phyloP scores from a whole-genome alignment of 75 land plant species.

The Adiantum capillusveneris region DNA sequence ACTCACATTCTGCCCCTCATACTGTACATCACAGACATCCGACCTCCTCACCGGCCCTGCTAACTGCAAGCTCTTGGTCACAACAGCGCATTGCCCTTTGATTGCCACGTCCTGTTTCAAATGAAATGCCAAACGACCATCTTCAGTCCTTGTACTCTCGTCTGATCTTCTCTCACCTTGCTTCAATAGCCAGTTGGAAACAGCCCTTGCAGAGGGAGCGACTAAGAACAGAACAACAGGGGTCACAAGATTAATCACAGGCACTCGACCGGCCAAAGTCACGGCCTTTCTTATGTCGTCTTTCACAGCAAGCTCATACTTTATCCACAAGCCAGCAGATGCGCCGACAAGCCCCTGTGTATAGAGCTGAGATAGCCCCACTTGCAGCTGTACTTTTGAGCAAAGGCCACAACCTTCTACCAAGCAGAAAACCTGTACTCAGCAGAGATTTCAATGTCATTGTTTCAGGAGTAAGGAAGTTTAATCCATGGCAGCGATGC shows the following conservation, averaged over 20 bases:
- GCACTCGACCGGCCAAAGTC: slow-evolving; percentile 6
- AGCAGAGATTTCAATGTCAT: too few relatives aligned
- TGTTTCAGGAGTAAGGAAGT: too few relatives aligned
- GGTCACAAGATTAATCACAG: slow-evolving; percentile 9
- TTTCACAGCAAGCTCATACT: slow-evolving; percentile 16
- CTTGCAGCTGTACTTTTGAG: not conserved
- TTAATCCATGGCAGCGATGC: too few relatives aligned
- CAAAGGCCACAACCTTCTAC: not conserved
- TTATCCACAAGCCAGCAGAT: slow-evolving; percentile 19
- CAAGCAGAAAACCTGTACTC: too few relatives aligned
- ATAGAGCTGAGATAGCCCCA: slow-evolving; percentile 1
- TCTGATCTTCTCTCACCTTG: slow-evolving; percentile 15
- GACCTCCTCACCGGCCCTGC: too few relatives aligned
- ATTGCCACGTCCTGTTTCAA: too few relatives aligned
- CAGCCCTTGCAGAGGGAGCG: slow-evolving; percentile 12
- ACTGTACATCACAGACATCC: too few relatives aligned
- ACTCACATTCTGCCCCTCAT: too few relatives aligned
- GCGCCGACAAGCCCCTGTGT: slow-evolving; percentile 11
- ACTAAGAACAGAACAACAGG: slow-evolving; percentile 13
- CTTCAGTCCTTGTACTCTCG: too few relatives aligned
- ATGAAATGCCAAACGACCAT: too few relatives aligned
- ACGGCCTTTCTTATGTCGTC: slow-evolving; percentile 4
- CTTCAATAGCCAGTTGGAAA: slow-evolving; percentile 17
- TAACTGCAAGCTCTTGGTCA: too few relatives aligned
- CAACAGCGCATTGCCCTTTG: too few relatives aligned